phyloP scores from a whole-genome alignment of 148 eudicot species.

The Polygonum maritimum region DNA sequence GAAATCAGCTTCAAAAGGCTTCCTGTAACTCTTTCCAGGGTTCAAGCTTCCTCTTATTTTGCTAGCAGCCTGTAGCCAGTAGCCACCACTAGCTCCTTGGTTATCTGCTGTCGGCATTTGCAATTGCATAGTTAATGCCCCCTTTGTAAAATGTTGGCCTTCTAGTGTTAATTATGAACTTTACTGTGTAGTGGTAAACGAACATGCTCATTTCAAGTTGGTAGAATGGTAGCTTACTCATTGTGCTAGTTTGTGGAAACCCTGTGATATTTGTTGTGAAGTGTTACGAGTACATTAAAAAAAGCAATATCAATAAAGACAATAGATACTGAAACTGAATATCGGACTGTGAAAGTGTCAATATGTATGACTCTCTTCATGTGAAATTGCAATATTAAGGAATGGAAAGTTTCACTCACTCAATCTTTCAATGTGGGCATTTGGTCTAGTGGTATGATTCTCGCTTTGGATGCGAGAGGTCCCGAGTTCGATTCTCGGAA shows the following conservation, averaged over 20 bases:
- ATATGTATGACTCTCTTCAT: too few species aligned
- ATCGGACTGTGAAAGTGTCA: too few species aligned
- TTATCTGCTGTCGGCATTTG: not conserved
- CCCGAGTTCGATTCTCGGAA: constrained; percentile 73
- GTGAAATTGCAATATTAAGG: too few species aligned
- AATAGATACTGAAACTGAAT: too few species aligned
- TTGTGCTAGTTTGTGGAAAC: too few species aligned
- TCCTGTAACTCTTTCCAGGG: not conserved
- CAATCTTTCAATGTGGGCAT: constrained; percentile 24
- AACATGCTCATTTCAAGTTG: not conserved
- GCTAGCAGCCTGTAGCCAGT: too few species aligned
- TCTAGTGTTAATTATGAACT: not conserved
- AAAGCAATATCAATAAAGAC: too few species aligned
- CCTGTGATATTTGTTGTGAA: too few species aligned
- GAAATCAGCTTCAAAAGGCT: not conserved
- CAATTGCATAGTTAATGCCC: too few species aligned
- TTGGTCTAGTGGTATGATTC: constrained; percentile 88
- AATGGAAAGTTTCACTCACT: too few species aligned
- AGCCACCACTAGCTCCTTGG: not conserved
- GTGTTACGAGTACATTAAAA: too few species aligned
- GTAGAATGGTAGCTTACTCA: too few species aligned
- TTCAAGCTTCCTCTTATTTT: not conserved
- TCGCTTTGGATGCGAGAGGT: constrained; percentile 92
- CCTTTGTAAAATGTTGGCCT: not conserved
- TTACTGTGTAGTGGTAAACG: not conserved